These are phyloP conservation scores for Solanum tarapatanum DNA, from an alignment of 257 asterid species.

Conservation along the genomic window DNA sequence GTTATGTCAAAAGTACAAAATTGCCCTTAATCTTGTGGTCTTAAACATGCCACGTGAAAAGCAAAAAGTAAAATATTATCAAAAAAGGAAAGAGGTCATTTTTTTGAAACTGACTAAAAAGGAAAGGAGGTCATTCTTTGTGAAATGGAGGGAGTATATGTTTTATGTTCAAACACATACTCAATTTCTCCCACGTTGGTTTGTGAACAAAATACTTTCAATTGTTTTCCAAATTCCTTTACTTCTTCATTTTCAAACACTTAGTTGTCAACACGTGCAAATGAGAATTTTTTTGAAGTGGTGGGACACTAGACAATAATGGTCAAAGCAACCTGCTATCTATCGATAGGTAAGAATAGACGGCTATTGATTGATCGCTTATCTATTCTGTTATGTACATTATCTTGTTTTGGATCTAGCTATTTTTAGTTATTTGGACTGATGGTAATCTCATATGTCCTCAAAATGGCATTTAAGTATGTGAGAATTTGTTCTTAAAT, in stretches of 20 bases:
- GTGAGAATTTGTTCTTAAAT: not conserved
- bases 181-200: not conserved
- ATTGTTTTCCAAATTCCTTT: not conserved
- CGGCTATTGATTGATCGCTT: too few species aligned
- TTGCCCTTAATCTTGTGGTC: too few species aligned
- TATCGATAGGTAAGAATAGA: too few species aligned
- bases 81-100: too few species aligned
- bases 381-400: too few species aligned
- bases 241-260: not conserved
- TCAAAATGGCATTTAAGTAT: not conserved
- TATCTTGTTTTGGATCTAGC: not conserved
- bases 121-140: too few species aligned
- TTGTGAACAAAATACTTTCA: not conserved
- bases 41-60: too few species aligned
- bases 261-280: not conserved
- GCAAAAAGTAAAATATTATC: too few species aligned
- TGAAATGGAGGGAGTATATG: too few species aligned
- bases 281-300: not conserved
- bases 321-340: too few species aligned
- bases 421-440: not conserved
- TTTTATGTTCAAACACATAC: not conserved
- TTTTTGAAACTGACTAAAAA: too few species aligned
- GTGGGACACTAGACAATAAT: not conserved
- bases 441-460: not conserved
- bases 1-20: too few species aligned